Evolutionary conservation across 495 filamentous ascomycete species (phyloP).

Genomic region (Daldinia concentrica): DNA sequence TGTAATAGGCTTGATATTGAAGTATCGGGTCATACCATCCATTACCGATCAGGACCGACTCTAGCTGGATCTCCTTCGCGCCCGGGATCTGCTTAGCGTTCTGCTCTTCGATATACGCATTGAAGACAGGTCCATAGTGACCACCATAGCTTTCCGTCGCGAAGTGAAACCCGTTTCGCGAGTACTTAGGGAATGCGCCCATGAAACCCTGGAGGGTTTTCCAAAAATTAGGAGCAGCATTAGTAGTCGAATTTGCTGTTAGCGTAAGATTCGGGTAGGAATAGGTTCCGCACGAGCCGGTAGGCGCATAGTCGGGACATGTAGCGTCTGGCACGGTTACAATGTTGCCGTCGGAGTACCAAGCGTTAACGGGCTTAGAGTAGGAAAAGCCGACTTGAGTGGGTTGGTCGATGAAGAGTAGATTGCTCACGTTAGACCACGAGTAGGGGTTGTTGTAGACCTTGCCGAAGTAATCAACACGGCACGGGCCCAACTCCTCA

Average conservation of each 20-base stretch:
- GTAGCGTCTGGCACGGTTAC: conserved; percentile 54
- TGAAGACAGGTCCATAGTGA: conserved; percentile 72
- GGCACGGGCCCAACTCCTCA: conserved; percentile 70
- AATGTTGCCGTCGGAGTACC: conserved; percentile 46
- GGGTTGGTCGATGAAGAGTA: conserved; percentile 70
- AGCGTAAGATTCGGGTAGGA: conserved; percentile 59
- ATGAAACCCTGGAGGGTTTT: conserved; percentile 70
- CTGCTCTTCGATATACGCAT: conserved; percentile 71
- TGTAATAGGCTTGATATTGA: conserved; percentile 72
- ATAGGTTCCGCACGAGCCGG: conserved; percentile 63
- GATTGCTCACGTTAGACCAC: conserved; percentile 67
- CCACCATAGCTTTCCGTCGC: conserved; percentile 71
- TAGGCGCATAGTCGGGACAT: conserved; percentile 64
- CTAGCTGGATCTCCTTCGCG: conserved; percentile 62
- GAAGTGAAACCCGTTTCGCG: conserved; percentile 65
- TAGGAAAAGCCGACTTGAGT: conserved; percentile 69
- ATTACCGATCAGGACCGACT: conserved; percentile 63
- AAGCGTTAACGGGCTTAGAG: conserved; percentile 62
- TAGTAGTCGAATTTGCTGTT: conserved; percentile 63
- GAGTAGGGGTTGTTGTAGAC: conserved; percentile 65
- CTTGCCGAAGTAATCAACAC: conserved; percentile 59
- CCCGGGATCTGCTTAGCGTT: conserved; percentile 64
- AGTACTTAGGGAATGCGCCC: conserved; percentile 70
- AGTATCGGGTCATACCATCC: conserved; percentile 64
- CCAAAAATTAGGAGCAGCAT: conserved; percentile 68